Conservation (phyloP, 2,329 filamentous ascomycete genomes). For the Aspergillus jensenii region DNA sequence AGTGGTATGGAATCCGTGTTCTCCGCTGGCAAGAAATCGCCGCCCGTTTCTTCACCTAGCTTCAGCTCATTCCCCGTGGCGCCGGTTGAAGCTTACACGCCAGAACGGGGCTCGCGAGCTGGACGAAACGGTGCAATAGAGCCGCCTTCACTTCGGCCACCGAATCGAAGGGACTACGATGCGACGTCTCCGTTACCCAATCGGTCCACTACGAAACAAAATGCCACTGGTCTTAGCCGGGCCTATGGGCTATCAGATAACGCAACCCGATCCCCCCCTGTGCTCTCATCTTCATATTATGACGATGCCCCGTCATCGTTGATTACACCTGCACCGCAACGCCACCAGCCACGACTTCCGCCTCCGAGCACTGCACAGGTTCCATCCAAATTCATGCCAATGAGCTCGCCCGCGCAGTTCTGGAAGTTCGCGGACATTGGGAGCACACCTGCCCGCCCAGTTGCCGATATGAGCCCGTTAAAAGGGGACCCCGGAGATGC, state of each 20-base stretch:
- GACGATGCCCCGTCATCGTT: conserved; percentile 48
- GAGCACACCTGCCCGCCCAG: conserved; percentile 44
- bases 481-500: conserved; percentile 43
- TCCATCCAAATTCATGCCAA: conserved; percentile 53
- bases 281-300: conserved; percentile 50
- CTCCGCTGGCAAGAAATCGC: conserved; percentile 38
- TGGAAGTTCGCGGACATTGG: conserved; percentile 51
- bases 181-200: conserved; percentile 45
- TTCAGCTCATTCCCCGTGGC: conserved; percentile 45
- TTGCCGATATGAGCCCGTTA: conserved; percentile 48
- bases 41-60: conserved; percentile 39
- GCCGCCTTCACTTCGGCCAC: conserved; percentile 29
- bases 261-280: conserved; percentile 44
- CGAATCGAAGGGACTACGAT: conserved; percentile 37
- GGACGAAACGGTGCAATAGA: conserved; percentile 30
- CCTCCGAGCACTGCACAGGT: conserved; percentile 51
- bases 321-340: conserved; percentile 50
- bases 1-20: conserved; percentile 44
- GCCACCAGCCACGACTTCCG: conserved; percentile 49
- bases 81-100: conserved; percentile 48
- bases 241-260: conserved; percentile 43
- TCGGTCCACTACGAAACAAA: conserved; percentile 29
- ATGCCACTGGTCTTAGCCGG: conserved; percentile 30
- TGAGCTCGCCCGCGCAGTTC: conserved; percentile 52
- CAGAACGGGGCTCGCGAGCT: conserved; percentile 45